A percentile compares a stretch with the other conserved stretches of the same genome.
Conservation (phyloP, 495 filamentous ascomycete genomes). For the Friedmanniomyces simplex region DNA sequence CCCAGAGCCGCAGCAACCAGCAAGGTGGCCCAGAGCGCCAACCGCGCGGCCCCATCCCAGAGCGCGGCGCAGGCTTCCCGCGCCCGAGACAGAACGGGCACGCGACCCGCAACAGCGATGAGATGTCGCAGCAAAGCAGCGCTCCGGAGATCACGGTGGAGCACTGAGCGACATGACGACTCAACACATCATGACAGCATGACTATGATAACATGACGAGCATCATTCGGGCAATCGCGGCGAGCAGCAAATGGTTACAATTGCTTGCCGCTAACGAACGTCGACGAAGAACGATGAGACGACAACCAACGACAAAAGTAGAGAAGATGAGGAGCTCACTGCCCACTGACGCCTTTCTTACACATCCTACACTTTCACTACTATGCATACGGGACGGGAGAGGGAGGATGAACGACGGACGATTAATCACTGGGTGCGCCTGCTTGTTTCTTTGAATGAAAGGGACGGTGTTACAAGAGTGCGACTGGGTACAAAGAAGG, state of each 20-base stretch:
- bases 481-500: background rate
- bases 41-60: slow-evolving; percentile 65
- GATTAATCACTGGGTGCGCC: background rate
- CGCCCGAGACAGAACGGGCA: slow-evolving; percentile 70
- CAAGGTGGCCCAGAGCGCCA: slow-evolving; percentile 56
- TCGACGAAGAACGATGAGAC: background rate
- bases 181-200: slow-evolving; percentile 1
- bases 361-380: background rate
- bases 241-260: background rate
- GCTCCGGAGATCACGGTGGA: slow-evolving; percentile 38
- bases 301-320: background rate
- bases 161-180: slow-evolving; percentile 13
- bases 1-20: slow-evolving; percentile 42
- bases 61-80: slow-evolving; percentile 66
- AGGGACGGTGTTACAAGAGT: no score
- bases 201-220: slow-evolving; percentile 1
- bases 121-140: slow-evolving; percentile 48
- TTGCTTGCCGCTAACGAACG: background rate
- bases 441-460: no score
- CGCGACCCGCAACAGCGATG: slow-evolving; percentile 69
- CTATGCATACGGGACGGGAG: background rate
- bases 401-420: background rate
- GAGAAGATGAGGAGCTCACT: background rate
- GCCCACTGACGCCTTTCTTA: background rate
- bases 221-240: background rate